These are phyloP conservation scores for Candida sithepensis DNA, from an alignment of 805 yeast genomes.

Conservation along the genomic window DNA sequence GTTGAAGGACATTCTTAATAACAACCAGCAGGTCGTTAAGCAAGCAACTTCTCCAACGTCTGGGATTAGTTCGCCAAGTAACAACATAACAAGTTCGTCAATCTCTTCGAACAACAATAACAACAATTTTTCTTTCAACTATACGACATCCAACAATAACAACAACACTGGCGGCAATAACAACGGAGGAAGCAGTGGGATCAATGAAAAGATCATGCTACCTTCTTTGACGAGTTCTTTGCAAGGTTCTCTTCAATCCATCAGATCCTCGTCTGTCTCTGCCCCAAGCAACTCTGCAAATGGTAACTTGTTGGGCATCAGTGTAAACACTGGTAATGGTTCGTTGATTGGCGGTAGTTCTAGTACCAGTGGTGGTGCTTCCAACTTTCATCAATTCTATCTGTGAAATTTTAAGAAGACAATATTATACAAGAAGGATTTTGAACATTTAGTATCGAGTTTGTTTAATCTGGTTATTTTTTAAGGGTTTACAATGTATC, in stretches of 20 bases:
- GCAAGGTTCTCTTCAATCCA: slow-evolving; percentile 23
- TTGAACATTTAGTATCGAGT: not conserved
- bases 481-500: not conserved
- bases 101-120: not conserved
- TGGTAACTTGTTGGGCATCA: slow-evolving; percentile 10
- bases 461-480: not conserved
- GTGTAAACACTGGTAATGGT: slow-evolving; percentile 5
- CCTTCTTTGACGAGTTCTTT: slow-evolving; percentile 24
- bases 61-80: slow-evolving; percentile 9
- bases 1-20: slow-evolving; percentile 19
- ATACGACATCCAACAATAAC: slow-evolving; percentile 7
- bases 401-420: slow-evolving; percentile 14
- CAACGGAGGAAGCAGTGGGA: slow-evolving; percentile 1
- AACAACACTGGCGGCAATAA: not conserved
- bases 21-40: slow-evolving; percentile 1
- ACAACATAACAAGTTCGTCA: slow-evolving; percentile 2
- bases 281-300: not conserved
- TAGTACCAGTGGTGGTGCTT: slow-evolving; percentile 1
- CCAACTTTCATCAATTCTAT: slow-evolving; percentile 28
- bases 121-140: slow-evolving; percentile 8
- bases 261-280: slow-evolving; percentile 8
- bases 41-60: slow-evolving; percentile 19
- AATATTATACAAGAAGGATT: not conserved
- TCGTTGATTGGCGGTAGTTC: slow-evolving; percentile 1
- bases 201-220: slow-evolving; percentile 18